A percentile compares a stretch with the other conserved stretches of the same genome.
These are phyloP conservation scores for Stemphylium beticola DNA, from an alignment of 2,329 filamentous ascomycete genomes.

Conservation along the genomic window DNA sequence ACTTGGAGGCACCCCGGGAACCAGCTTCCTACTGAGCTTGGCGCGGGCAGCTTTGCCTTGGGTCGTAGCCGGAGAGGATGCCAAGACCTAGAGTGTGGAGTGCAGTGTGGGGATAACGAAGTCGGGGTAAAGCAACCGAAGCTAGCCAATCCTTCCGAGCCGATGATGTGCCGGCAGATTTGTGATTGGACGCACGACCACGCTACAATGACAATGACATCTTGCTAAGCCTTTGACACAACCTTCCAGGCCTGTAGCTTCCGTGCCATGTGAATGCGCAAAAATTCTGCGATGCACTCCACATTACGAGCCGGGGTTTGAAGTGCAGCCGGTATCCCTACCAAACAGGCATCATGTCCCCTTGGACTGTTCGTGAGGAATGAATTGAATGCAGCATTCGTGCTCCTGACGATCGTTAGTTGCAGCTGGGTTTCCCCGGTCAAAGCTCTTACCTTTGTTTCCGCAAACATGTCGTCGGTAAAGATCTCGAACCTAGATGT, in stretches of 20 bases:
- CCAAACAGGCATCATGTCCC: not conserved
- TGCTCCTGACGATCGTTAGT: conserved; percentile 8
- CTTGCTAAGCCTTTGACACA: not conserved
- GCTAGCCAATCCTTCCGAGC: conserved; percentile 1
- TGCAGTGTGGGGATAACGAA: conserved; percentile 13
- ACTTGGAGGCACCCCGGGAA: not conserved
- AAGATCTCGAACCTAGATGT: conserved; percentile 54
- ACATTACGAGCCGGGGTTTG: conserved; percentile 7
- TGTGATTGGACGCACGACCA: conserved; percentile 11
- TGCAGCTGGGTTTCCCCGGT: not conserved
- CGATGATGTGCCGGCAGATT: conserved; percentile 12
- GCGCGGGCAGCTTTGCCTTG: conserved; percentile 1
- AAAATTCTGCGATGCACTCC: not conserved
- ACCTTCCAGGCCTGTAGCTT: too few relatives aligned
- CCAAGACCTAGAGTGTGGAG: conserved; percentile 24
- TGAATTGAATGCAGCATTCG: conserved; percentile 10
- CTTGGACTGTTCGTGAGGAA: not conserved
- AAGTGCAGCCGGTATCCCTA: not conserved
- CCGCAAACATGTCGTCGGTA: conserved; percentile 40
- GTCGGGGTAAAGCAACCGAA: conserved; percentile 11
- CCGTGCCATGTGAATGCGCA: not conserved
- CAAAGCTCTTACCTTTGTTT: conserved; percentile 17
- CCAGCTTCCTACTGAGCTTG: not conserved
- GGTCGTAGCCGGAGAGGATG: conserved; percentile 5
- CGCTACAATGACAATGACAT: conserved; percentile 2